phyloP scores from a whole-genome alignment of 306 rosid species.

The Lathyrus sativus region DNA sequence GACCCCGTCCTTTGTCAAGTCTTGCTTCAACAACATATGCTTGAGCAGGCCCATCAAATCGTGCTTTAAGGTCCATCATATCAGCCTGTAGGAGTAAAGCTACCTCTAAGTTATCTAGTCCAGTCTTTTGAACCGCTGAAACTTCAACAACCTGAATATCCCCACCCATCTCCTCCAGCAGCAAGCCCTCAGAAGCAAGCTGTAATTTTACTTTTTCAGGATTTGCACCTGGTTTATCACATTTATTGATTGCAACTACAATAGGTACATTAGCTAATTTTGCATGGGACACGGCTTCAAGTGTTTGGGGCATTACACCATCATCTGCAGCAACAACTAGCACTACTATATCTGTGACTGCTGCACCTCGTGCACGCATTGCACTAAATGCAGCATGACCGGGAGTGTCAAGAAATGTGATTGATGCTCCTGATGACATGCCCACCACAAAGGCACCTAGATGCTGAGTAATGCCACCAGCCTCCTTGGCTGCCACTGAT shows the following conservation, averaged over 20 bases:
- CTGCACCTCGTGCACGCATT: slow-evolving; percentile 98
- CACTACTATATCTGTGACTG: slow-evolving; percentile 91
- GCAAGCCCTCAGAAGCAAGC: slow-evolving; percentile 93
- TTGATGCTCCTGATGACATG: slow-evolving; percentile 89
- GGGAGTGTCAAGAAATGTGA: slow-evolving; percentile 96
- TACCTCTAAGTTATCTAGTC: slow-evolving; percentile 84
- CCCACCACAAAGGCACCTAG: slow-evolving; percentile 90
- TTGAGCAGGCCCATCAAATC: slow-evolving; percentile 94
- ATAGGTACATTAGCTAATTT: slow-evolving; percentile 87
- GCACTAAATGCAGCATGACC: slow-evolving; percentile 99
- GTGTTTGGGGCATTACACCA: slow-evolving; percentile 98
- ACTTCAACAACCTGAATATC: slow-evolving; percentile 89
- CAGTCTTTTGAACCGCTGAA: slow-evolving; percentile 76
- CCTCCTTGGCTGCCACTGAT: slow-evolving; percentile 92
- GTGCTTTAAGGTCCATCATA: slow-evolving; percentile 91
- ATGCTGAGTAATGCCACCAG: slow-evolving; percentile 98
- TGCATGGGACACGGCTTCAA: slow-evolving; percentile 92
- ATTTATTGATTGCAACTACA: slow-evolving; percentile 94
- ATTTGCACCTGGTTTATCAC: slow-evolving; percentile 95
- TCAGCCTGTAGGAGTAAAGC: slow-evolving; percentile 91
- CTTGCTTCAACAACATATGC: slow-evolving; percentile 99
- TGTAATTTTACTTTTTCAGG: slow-evolving; percentile 84
- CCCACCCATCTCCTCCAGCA: slow-evolving; percentile 97
- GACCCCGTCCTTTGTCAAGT: slow-evolving; percentile 94
- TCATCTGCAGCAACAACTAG: slow-evolving; percentile 98